Evolutionary conservation across 106 monocot species (phyloP).

Genomic region (Amphibolis antarctica): DNA sequence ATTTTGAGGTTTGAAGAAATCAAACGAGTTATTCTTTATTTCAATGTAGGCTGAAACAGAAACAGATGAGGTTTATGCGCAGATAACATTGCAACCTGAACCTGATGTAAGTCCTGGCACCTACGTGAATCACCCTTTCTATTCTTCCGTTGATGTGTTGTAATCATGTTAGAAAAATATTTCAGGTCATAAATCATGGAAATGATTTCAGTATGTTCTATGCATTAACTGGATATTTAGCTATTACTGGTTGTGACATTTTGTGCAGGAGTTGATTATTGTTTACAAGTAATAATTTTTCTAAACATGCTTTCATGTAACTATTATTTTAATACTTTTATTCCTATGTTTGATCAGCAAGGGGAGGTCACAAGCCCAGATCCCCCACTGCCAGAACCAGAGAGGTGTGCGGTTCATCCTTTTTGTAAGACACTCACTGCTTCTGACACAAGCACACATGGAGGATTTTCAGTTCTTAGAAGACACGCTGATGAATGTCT

Average conservation of each 20-base stretch:
- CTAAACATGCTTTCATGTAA: not conserved
- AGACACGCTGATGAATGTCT: constrained; percentile 95
- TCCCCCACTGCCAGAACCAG: constrained; percentile 21
- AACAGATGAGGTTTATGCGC: constrained; percentile 81
- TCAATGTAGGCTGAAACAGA: constrained; percentile 53
- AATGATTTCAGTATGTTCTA: no score
- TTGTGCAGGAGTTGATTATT: no score
- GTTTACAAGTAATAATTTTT: not conserved
- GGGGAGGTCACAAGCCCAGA: constrained; percentile 33
- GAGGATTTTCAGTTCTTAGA: constrained; percentile 87
- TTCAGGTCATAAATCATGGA: no score
- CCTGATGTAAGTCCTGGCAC: constrained; percentile 34
- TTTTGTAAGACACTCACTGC: constrained; percentile 93
- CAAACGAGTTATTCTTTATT: not conserved
- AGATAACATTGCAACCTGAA: constrained; percentile 61
- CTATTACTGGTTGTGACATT: no score
- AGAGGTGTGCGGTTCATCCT: constrained; percentile 43
- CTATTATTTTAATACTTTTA: not conserved
- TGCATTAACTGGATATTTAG: no score
- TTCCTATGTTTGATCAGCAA: constrained; percentile 23
- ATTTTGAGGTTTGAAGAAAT: not conserved
- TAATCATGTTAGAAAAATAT: not conserved
- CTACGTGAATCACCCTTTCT: not conserved
- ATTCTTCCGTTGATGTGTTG: not conserved
- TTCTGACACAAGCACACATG: constrained; percentile 97